A percentile compares a stretch with the other conserved stretches of the same genome.
Conservation (phyloP, 768 basidiomycete species). For the Lentinula boryana region DNA sequence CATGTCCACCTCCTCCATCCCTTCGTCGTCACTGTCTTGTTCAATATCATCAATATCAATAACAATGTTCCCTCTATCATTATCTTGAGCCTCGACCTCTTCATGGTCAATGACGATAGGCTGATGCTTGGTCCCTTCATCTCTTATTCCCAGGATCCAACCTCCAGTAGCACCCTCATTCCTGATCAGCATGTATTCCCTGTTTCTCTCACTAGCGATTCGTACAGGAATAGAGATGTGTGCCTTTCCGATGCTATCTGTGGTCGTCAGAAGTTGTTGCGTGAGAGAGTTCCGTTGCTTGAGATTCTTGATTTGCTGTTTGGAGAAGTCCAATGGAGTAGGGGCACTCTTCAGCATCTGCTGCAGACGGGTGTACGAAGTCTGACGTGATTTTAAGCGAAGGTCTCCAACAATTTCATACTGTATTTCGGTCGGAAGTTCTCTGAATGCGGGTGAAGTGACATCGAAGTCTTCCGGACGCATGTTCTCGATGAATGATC, state of each 20-base stretch:
- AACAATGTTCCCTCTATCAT: constrained; percentile 25
- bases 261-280: constrained; percentile 87
- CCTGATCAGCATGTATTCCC: constrained; percentile 91
- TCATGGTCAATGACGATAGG: constrained; percentile 84
- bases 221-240: constrained; percentile 87
- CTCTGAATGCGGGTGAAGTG: constrained; percentile 81
- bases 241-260: constrained; percentile 88
- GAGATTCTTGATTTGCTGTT: constrained; percentile 89
- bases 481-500: constrained; percentile 92
- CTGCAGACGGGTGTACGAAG: constrained; percentile 85
- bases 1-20: constrained; percentile 83
- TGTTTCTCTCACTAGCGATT: constrained; percentile 92
- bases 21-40: constrained; percentile 46
- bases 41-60: constrained; percentile 57
- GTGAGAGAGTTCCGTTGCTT: constrained; percentile 86
- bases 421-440: constrained; percentile 92
- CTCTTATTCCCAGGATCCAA: constrained; percentile 90
- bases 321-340: constrained; percentile 93
- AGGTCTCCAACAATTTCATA: constrained; percentile 98
- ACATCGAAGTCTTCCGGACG: constrained; percentile 94
- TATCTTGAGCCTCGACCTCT: constrained; percentile 21
- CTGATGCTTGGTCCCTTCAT: constrained; percentile 76
- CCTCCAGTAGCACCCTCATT: constrained; percentile 85
- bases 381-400: constrained; percentile 90
- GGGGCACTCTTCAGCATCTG: constrained; percentile 77